phyloP scores from a whole-genome alignment of 805 yeast genomes.

The Spathaspora arborariae region DNA sequence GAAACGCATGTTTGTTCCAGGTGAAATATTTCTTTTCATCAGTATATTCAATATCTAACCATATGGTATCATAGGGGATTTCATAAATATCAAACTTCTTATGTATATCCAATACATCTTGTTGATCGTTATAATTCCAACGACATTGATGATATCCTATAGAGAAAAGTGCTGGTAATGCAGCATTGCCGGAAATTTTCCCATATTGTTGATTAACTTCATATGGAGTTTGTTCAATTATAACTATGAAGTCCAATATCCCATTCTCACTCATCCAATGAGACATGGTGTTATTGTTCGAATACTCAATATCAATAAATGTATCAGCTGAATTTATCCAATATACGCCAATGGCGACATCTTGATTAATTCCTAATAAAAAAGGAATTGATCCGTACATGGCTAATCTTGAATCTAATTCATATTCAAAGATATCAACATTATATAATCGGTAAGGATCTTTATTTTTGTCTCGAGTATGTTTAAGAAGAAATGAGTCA shows the following conservation, averaged over 20 bases:
- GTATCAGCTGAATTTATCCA: conserved; percentile 96
- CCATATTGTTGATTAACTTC: conserved; percentile 62
- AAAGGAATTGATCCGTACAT: conserved; percentile 97
- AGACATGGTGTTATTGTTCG: conserved; percentile 35
- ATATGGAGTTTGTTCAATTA: conserved; percentile 57
- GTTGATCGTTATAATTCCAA: conserved; percentile 92
- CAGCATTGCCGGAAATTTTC: conserved; percentile 64
- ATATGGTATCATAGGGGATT: conserved; percentile 86
- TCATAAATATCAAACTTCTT: conserved; percentile 64
- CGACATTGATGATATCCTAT: conserved; percentile 94
- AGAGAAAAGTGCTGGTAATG: conserved; percentile 73
- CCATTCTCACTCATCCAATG: conserved; percentile 98
- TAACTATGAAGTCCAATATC: conserved; percentile 65
- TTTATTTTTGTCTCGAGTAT: conserved; percentile 50
- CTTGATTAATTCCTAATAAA: conserved; percentile 63
- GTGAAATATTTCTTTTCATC: conserved; percentile 86
- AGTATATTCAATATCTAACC: conserved; percentile 94
- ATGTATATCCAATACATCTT: conserved; percentile 74
- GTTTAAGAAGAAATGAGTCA: conserved; percentile 68
- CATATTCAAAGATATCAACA: conserved; percentile 95
- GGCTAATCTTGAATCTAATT: conserved; percentile 73
- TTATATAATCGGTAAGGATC: conserved; percentile 83
- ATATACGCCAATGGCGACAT: conserved; percentile 67
- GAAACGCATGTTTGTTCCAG: conserved; percentile 75
- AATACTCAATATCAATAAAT: conserved; percentile 62